Base-by-base conservation (phyloP, 495 filamentous ascomycete genomes). In the Astrothelium macrocarpum region DNA sequence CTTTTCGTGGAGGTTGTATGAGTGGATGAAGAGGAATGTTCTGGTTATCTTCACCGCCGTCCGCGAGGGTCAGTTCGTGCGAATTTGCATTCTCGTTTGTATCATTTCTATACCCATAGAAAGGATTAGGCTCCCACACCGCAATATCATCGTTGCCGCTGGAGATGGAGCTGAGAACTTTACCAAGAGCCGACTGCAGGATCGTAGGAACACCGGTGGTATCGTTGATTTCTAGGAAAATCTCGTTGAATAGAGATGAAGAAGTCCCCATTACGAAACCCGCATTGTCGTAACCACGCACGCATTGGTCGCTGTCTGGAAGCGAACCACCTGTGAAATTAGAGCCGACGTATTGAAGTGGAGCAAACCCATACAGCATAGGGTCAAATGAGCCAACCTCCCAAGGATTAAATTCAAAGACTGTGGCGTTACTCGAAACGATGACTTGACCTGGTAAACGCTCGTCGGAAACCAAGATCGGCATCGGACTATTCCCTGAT, bases 231-330 rank as follows among this genome's bases (percentile, higher is more conserved):
- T 84, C 71, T 0, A 91, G 79, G 1, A 94, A 68, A 73, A 87
- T 80, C 61, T 80, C 74, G 76, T 97, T 97, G 85, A 97, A 97
- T 34, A 97, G 81, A 11, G 87, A 87, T 23, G 87, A 90, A n/a
- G 88, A 92, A 0, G 92, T 96, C 34, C 93, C 94, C 82, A 95
- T 91, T 34, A 96, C 76, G 72, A 81, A 97, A 26, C 90, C 91
- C 49, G 80, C 83, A 70, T 90, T 90, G 77, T 97, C 93, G 68
- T 90, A 95, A 2, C 93, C 93, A 9, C 76, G 73, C 2, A 95
- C 79, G 72, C 93, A 97, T 32, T 75, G 69, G 62, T 85, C 81
- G 64, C 78, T 74, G n/a, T 75, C 65, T 1, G 80, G 76, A 18
- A 95, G 74, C 25, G 72, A 67, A 43, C 93, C 93, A 25, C 64